Conservation (phyloP, 257 asterid genomes). For the Solanum peruvianum region DNA sequence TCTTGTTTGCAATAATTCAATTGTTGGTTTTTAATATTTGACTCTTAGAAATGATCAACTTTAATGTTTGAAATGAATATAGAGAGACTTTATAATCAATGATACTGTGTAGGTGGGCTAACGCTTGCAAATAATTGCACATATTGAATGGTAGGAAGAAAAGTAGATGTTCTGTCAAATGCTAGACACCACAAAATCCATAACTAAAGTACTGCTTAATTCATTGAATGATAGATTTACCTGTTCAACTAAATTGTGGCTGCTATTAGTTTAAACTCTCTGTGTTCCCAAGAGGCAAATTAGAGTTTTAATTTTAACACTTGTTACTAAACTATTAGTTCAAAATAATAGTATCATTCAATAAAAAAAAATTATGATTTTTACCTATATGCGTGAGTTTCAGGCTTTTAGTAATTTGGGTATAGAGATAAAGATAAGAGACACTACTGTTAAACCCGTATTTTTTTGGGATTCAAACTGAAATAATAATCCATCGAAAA, state of each 20-base stretch:
- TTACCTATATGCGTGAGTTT: too few species aligned
- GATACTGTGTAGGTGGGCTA: background rate
- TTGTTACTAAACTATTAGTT: background rate
- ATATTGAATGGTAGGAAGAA: background rate
- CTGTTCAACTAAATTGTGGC: background rate
- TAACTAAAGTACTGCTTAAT: background rate
- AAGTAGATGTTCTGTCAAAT: background rate
- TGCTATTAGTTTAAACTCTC: background rate
- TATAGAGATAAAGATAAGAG: background rate
- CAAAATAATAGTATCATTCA: background rate
- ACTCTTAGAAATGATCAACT: background rate
- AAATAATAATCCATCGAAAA: background rate
- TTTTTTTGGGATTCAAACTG: background rate
- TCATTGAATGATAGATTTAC: background rate
- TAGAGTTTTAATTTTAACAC: background rate
- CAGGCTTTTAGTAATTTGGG: too few species aligned
- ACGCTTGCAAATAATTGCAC: background rate
- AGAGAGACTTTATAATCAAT: background rate
- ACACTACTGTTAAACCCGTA: background rate
- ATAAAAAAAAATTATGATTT: background rate
- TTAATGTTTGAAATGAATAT: background rate
- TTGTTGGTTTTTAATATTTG: background rate
- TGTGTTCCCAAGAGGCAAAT: background rate
- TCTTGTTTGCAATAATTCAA: background rate
- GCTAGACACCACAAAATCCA: constrained; percentile 5